Conservation (phyloP, 192 early-diverging fungal species). For the Thamnidium elegans region DNA sequence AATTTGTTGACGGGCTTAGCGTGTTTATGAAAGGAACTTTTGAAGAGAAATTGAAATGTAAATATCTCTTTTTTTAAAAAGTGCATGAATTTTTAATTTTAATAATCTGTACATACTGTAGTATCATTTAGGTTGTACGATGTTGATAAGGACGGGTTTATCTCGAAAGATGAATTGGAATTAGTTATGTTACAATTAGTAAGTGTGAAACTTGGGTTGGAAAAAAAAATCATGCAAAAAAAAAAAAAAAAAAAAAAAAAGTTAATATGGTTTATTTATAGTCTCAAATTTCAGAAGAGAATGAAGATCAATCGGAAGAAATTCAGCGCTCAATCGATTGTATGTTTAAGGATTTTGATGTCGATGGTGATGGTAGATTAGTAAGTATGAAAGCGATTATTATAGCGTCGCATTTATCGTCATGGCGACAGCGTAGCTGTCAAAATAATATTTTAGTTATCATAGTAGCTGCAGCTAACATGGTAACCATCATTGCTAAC, state of each 20-base stretch:
- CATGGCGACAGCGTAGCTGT: neutral
- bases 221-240: neutral
- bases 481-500: neutral
- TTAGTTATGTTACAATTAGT: conserved; percentile 75
- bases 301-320: conserved; percentile 61
- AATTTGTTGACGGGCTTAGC: conserved; percentile 63
- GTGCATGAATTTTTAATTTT: neutral
- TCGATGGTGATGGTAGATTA: conserved; percentile 75
- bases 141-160: conserved; percentile 70
- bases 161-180: conserved; percentile 68
- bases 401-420: too few species aligned
- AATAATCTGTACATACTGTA: conserved; percentile 14
- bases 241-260: neutral
- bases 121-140: conserved; percentile 80
- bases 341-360: conserved; percentile 78
- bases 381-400: conserved; percentile 39
- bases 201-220: neutral
- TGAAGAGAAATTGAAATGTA: conserved; percentile 49
- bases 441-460: too few species aligned
- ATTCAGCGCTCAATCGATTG: conserved; percentile 61
- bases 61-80: neutral
- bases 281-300: conserved; percentile 40
- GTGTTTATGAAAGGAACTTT: conserved; percentile 76
- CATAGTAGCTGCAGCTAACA: neutral
- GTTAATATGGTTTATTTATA: neutral